phyloP scores from a whole-genome alignment of 345 rosid genomes.

The Eucalyptus melliodora region DNA sequence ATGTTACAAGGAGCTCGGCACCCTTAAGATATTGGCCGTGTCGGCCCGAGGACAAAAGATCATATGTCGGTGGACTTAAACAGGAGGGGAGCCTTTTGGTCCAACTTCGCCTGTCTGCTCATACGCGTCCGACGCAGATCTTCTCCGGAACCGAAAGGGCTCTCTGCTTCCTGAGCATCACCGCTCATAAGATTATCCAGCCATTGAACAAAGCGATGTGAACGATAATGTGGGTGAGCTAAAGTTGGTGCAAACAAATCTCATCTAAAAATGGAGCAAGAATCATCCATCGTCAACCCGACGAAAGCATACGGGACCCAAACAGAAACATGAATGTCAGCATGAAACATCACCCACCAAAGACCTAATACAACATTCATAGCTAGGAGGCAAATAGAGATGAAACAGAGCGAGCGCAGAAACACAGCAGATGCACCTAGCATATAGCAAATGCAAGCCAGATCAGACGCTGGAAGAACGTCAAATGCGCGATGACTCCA shows the following conservation, averaged over 20 bases:
- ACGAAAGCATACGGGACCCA: neutral
- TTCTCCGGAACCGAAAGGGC: slow-evolving; percentile 62
- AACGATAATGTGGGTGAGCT: neutral
- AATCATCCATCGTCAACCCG: neutral
- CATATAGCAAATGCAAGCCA: neutral
- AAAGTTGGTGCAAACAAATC: neutral
- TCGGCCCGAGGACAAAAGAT: neutral
- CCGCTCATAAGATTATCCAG: neutral
- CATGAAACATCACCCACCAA: neutral
- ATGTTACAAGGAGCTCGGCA: neutral
- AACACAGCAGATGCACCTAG: neutral
- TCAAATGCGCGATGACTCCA: neutral
- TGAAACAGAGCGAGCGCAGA: neutral
- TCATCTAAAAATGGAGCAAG: neutral
- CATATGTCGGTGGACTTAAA: slow-evolving; percentile 70
- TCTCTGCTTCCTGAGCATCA: slow-evolving; percentile 56
- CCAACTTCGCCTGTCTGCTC: slow-evolving; percentile 61
- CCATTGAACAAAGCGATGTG: neutral
- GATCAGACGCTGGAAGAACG: neutral
- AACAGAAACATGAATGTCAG: neutral
- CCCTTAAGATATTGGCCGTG: neutral
- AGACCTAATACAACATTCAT: neutral
- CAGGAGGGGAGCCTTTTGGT: slow-evolving; percentile 69
- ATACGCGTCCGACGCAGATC: slow-evolving; percentile 62
- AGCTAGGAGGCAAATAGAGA: neutral